A percentile compares a stretch with the other conserved stretches of the same genome.
These are phyloP conservation scores for Omphalotus olearius DNA, from an alignment of 1,284 basidiomycete genomes.

Conservation along the genomic window DNA sequence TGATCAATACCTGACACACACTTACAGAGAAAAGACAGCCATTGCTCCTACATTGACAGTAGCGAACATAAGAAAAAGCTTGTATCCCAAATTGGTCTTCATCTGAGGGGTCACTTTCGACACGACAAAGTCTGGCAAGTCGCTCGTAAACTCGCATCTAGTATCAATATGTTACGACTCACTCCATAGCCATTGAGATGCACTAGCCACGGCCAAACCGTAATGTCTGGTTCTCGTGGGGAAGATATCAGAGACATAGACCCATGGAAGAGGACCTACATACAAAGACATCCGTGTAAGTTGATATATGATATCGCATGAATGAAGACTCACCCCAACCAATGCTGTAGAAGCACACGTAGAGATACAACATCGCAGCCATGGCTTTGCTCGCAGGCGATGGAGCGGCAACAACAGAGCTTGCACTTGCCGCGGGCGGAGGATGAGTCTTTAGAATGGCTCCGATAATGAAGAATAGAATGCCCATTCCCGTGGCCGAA, in stretches of 20 bases:
- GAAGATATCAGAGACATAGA: slow-evolving; percentile 70
- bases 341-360: slow-evolving; percentile 58
- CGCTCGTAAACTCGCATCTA: too few relatives aligned
- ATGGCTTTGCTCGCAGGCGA: slow-evolving; percentile 49
- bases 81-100: slow-evolving; percentile 47
- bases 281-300: background rate
- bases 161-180: slow-evolving; percentile 19
- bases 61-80: slow-evolving; percentile 56
- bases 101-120: slow-evolving; percentile 58
- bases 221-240: slow-evolving; percentile 66
- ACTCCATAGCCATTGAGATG: slow-evolving; percentile 68
- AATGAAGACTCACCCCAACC: slow-evolving; percentile 38
- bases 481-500: slow-evolving; percentile 66
- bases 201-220: slow-evolving; percentile 55
- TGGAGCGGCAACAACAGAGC: slow-evolving; percentile 22
- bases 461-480: slow-evolving; percentile 64
- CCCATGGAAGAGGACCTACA: slow-evolving; percentile 39
- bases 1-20: background rate
- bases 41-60: slow-evolving; percentile 45
- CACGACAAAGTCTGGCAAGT: slow-evolving; percentile 51
- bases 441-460: slow-evolving; percentile 60
- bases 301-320: slow-evolving; percentile 11
- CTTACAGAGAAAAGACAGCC: slow-evolving; percentile 31
- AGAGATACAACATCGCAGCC: slow-evolving; percentile 61
- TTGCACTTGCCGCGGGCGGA: slow-evolving; percentile 24